Percentiles rank a stretch among this genome's conserved stretches.
Conservation (phyloP, 2,329 filamentous ascomycete species). For the Aspergillus uvarum region DNA sequence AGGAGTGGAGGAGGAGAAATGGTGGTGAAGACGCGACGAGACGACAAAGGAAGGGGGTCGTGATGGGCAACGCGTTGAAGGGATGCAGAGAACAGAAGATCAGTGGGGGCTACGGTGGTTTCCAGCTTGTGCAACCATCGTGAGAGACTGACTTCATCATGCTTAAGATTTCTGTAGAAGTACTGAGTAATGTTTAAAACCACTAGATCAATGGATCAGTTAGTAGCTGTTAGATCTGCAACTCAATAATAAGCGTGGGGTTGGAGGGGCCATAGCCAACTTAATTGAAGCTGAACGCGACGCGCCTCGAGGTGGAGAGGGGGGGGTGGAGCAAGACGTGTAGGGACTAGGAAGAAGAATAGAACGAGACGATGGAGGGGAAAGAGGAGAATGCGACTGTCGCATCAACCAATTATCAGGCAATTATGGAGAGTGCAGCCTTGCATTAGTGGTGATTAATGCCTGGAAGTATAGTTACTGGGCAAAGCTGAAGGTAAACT, state of each 20-base stretch:
- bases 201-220: not conserved
- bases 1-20: slow-evolving; percentile 1
- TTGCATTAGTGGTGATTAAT: not conserved
- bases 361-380: not conserved
- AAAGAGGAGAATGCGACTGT: not conserved
- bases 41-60: slow-evolving; percentile 8
- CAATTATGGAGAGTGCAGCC: slow-evolving; percentile 2
- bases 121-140: not conserved
- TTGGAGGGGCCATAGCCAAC: not conserved
- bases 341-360: not conserved
- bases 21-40: slow-evolving; percentile 7
- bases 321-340: not conserved
- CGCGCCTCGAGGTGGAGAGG: not conserved
- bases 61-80: slow-evolving; percentile 23
- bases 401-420: slow-evolving; percentile 2
- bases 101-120: not conserved
- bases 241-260: too few species aligned
- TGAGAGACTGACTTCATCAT: slow-evolving; percentile 1
- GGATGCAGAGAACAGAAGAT: slow-evolving; percentile 14
- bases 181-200: not conserved
- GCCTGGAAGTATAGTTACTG: not conserved
- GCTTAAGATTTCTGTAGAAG: not conserved
- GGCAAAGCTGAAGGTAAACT: too few species aligned
- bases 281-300: not conserved
- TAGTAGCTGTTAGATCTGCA: not conserved